These are phyloP conservation scores for Oidiodendron maius DNA, from an alignment of 495 filamentous ascomycete genomes.

Conservation along the genomic window DNA sequence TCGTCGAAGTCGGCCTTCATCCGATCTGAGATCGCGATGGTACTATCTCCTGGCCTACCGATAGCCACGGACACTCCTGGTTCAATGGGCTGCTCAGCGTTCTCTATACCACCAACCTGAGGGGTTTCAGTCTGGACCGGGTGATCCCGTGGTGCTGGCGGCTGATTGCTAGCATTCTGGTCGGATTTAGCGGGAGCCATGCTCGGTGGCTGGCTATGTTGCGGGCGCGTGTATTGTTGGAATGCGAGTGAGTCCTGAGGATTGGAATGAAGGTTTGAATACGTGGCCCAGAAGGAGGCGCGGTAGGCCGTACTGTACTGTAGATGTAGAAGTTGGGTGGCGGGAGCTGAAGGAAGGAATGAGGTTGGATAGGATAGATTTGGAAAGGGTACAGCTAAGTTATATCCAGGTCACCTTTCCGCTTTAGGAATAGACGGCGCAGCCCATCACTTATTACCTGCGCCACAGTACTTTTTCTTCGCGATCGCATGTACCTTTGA, in stretches of 20 bases:
- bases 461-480: too few relatives aligned
- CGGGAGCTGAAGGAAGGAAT: too few relatives aligned
- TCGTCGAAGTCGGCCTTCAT: slow-evolving; percentile 2
- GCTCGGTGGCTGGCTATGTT: slow-evolving; percentile 1
- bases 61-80: slow-evolving; percentile 3
- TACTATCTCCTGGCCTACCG: neutral
- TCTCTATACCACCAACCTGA: neutral
- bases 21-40: neutral
- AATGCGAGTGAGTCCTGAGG: neutral
- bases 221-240: neutral
- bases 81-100: neutral
- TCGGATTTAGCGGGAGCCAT: slow-evolving; percentile 5
- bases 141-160: neutral
- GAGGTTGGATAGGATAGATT: too few relatives aligned
- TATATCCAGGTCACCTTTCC: too few relatives aligned
- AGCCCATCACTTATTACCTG: too few relatives aligned
- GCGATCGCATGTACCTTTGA: too few relatives aligned
- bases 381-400: too few relatives aligned
- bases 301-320: too few relatives aligned
- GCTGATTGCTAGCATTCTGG: slow-evolving; percentile 1
- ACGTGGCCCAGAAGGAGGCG: too few relatives aligned
- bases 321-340: too few relatives aligned
- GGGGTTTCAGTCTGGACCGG: neutral
- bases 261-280: slow-evolving; percentile 1
- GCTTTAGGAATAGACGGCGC: too few relatives aligned